Evolutionary conservation across 108 stramenopile species (phyloP).

Genomic region (Cylindrotheca fusiformis): DNA sequence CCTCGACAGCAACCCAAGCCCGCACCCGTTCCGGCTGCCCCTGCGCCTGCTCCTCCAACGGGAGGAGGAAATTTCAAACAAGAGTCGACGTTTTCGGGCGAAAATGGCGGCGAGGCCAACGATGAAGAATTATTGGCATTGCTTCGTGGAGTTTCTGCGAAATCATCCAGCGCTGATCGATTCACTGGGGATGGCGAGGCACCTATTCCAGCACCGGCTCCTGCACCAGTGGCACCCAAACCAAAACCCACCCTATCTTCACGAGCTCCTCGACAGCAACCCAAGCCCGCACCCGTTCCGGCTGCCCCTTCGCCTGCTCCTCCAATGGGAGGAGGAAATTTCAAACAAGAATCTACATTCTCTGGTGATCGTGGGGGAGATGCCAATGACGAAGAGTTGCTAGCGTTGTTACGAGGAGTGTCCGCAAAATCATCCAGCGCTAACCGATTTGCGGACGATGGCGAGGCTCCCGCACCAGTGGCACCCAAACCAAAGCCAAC

Average conservation of each 20-base stretch:
- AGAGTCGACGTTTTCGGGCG: constrained; percentile 38
- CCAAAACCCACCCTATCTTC: not conserved
- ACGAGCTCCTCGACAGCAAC: too few species aligned
- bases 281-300: not conserved
- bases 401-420: constrained; percentile 64
- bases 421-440: constrained; percentile 46
- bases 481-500: constrained; percentile 2
- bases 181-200: constrained; percentile 20
- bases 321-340: constrained; percentile 13
- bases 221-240: not conserved
- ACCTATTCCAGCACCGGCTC: constrained; percentile 5
- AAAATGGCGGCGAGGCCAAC: constrained; percentile 51
- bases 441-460: constrained; percentile 45
- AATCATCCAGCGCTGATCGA: constrained; percentile 30
- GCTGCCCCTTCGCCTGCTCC: not conserved
- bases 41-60: constrained; percentile 18
- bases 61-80: constrained; percentile 22
- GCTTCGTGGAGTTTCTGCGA: constrained; percentile 51
- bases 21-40: not conserved
- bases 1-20: constrained; percentile 2
- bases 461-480: constrained; percentile 13
- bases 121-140: constrained; percentile 50
- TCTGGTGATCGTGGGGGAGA: constrained; percentile 63
- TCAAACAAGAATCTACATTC: constrained; percentile 43
- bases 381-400: constrained; percentile 69